Percentiles rank a stretch among this genome's conserved stretches.
phyloP scores from a whole-genome alignment of 1,284 basidiomycete species.

The Fomitiporia mediterranea region DNA sequence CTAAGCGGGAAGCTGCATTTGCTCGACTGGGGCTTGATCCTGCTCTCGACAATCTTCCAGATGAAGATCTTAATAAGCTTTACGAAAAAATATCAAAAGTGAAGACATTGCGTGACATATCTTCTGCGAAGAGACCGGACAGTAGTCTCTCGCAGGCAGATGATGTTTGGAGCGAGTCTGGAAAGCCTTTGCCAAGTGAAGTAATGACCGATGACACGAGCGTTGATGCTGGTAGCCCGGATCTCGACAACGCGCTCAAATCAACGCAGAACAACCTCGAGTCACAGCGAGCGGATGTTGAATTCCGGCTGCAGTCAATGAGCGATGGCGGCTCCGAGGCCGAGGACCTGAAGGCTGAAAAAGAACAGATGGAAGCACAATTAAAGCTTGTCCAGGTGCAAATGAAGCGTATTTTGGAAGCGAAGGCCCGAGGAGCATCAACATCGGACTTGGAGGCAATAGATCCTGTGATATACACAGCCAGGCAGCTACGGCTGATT shows the following conservation, averaged over 20 bases:
- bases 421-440: slow-evolving; percentile 70
- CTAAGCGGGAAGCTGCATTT: slow-evolving; percentile 86
- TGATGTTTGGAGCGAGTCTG: slow-evolving; percentile 80
- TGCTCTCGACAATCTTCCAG: slow-evolving; percentile 83
- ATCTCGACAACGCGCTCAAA: slow-evolving; percentile 56
- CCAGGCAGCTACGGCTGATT: slow-evolving; percentile 76
- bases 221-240: slow-evolving; percentile 64
- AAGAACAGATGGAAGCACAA: slow-evolving; percentile 88
- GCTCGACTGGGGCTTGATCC: slow-evolving; percentile 81
- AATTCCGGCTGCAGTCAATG: slow-evolving; percentile 71
- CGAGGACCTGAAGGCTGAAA: slow-evolving; percentile 82
- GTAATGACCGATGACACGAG: slow-evolving; percentile 83
- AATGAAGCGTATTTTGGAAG: slow-evolving; percentile 78
- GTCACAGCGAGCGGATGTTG: slow-evolving; percentile 40
- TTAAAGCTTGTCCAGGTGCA: slow-evolving; percentile 75
- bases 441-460: slow-evolving; percentile 57
- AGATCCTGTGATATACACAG: slow-evolving; percentile 77
- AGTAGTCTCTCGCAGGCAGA: slow-evolving; percentile 82
- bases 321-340: slow-evolving; percentile 56
- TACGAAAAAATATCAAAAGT: slow-evolving; percentile 92
- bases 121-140: slow-evolving; percentile 65
- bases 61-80: slow-evolving; percentile 89
- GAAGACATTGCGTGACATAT: slow-evolving; percentile 80
- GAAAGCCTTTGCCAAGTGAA: slow-evolving; percentile 67
- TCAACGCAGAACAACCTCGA: slow-evolving; percentile 69